Percentiles rank a stretch among this genome's conserved stretches.
These are phyloP conservation scores for Margaritispora aquatica DNA, from an alignment of 495 filamentous ascomycete genomes.

Conservation along the genomic window DNA sequence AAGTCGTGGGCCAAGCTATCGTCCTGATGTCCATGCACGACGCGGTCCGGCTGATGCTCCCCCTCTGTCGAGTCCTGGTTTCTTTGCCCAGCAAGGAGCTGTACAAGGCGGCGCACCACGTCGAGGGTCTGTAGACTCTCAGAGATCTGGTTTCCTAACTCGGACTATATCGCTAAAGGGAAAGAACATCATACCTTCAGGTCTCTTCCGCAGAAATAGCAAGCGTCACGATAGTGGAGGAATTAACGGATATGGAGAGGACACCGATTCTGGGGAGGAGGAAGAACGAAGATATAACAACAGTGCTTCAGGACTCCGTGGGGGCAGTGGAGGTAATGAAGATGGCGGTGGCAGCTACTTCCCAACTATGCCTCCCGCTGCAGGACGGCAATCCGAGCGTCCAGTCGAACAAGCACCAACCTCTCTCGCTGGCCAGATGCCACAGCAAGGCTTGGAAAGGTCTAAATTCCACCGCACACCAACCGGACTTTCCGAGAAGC, in stretches of 20 bases:
- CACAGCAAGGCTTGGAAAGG: constrained; percentile 20
- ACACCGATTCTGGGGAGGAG: constrained; percentile 4
- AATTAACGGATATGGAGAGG: constrained; percentile 39
- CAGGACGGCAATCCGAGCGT: constrained; percentile 1
- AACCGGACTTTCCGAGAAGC: constrained; percentile 60
- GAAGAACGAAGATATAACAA: constrained; percentile 15
- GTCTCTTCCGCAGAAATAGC: constrained; percentile 51
- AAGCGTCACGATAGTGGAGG: constrained; percentile 39
- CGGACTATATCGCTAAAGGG: constrained; percentile 60
- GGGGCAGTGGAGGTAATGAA: constrained; percentile 12
- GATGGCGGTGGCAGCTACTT: constrained; percentile 17
- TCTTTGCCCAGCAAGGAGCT: constrained; percentile 17
- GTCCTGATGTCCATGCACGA: constrained; percentile 24
- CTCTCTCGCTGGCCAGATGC: constrained; percentile 8
- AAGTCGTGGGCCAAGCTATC: constrained; percentile 21
- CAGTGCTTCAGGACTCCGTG: constrained; percentile 12
- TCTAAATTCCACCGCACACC: constrained; percentile 65
- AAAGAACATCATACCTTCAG: constrained; percentile 40
- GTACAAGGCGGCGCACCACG: constrained; percentile 22
- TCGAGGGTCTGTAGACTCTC: constrained; percentile 33
- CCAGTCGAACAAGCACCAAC: constrained; percentile 8
- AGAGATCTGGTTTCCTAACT: constrained; percentile 41
- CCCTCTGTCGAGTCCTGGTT: background rate
- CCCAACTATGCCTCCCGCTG: constrained; percentile 10
- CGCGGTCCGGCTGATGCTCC: constrained; percentile 11